Evolutionary conservation across 2,329 filamentous ascomycete species (phyloP), one percentile per base, ranked within the genome.

Genomic region (Colletotrichum sp.): DNA sequence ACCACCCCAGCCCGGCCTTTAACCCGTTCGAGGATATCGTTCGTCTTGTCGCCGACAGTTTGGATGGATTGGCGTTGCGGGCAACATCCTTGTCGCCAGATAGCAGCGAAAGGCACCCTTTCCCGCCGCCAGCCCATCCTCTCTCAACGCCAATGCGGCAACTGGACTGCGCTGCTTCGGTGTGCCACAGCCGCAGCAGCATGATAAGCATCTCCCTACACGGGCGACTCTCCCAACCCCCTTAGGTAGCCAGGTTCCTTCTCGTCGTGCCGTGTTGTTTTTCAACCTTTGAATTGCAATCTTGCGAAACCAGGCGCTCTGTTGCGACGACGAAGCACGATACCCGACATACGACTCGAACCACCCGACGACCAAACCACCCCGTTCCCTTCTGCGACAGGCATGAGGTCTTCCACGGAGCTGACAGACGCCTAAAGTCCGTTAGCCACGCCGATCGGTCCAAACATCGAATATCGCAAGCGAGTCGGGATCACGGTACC

Each of bases 141-240:
- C 66, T 68, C 63, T 54, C 58, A 59, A 75, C 64, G 72, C 72
- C 72, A 75, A 75, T 68, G 74, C 67, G 33, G 68, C 47, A 43
- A 61, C 33, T 54, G 33, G 64, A 29, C 66, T 51, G 34, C 51
- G 55, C 62, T 38, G 59, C 59, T 29, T 62, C 59, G 61, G 47
- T 63, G 58, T 51, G 43, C 43, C 43, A 51, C 43, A 51, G 43
- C 43, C 43, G 43, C 43, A 51, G 55, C 57, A 66, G 70, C 71
- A 70, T 71, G 72, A 75, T 75, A 75, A 74, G 74, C 74, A 58
- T 74, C 64, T 61, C 58, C 59, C 34, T 65, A 33, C 58, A 47
- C 18, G 51, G 55, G 27, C 64, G 70, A 72, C 47, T 72, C 47
- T 36, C 51, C 58, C 72, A 69, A 66, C 72, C 69, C 70, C 65